Evolutionary conservation across 805 yeast genomes (phyloP).

Genomic region (Metschnikowia noctiluminum): DNA sequence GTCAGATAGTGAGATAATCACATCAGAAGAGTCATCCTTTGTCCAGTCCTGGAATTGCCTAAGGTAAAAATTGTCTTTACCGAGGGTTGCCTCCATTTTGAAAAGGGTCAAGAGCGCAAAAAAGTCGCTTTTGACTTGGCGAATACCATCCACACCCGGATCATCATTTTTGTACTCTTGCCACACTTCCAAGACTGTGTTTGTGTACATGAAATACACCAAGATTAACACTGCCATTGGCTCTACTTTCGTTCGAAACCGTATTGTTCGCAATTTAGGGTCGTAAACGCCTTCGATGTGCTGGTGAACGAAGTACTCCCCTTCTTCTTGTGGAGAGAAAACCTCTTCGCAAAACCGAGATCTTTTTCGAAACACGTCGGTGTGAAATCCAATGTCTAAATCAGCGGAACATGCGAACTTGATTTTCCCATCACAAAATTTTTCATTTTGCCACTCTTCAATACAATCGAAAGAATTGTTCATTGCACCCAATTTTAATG

Average conservation of each 20-base stretch:
- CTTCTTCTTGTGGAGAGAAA: slow-evolving; percentile 18
- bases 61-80: slow-evolving; percentile 9
- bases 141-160: slow-evolving; percentile 25
- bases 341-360: slow-evolving; percentile 27
- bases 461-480: neutral
- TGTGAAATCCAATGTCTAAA: slow-evolving; percentile 34
- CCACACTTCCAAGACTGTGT: slow-evolving; percentile 46
- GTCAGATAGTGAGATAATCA: slow-evolving; percentile 44
- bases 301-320: slow-evolving; percentile 24
- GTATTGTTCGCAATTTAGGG: slow-evolving; percentile 12
- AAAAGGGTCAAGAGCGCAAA: slow-evolving; percentile 20
- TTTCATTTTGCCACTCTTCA: slow-evolving; percentile 14
- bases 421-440: slow-evolving; percentile 37
- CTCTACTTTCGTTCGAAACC: slow-evolving; percentile 23
- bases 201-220: slow-evolving; percentile 49
- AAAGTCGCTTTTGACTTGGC: slow-evolving; percentile 27
- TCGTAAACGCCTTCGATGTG: slow-evolving; percentile 25
- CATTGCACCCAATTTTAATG: neutral
- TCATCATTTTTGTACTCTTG: slow-evolving; percentile 25
- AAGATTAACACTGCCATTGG: slow-evolving; percentile 39
- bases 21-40: slow-evolving; percentile 34
- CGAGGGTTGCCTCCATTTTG: slow-evolving; percentile 14
- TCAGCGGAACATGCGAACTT: slow-evolving; percentile 22
- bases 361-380: slow-evolving; percentile 28
- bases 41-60: slow-evolving; percentile 7